Conservation (phyloP, 139 green algal species). For the Chlorella sp. region DNA sequence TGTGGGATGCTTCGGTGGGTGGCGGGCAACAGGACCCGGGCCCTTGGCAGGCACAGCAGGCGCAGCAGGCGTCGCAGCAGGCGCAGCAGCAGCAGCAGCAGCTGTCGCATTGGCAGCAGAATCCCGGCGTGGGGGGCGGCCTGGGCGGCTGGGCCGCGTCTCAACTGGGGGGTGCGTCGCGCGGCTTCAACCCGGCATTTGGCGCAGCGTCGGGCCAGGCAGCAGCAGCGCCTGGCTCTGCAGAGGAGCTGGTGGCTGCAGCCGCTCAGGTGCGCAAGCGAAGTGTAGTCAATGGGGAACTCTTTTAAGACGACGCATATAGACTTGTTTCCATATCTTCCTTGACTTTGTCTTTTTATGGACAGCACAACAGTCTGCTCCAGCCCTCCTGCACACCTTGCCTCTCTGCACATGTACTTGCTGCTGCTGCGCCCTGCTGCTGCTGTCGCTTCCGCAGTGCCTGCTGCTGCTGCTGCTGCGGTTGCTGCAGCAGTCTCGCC, state of each 20-base stretch:
- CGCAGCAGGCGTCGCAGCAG: background rate
- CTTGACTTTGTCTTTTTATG: too few relatives aligned
- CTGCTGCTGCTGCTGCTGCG: too few relatives aligned
- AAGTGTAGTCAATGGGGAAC: background rate
- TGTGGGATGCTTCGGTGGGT: background rate
- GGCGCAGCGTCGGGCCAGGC: background rate
- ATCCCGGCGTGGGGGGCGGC: background rate
- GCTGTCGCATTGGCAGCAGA: background rate
- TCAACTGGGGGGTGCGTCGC: too few relatives aligned
- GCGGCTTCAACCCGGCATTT: too few relatives aligned
- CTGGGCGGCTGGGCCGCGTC: background rate
- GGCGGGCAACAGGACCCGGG: background rate
- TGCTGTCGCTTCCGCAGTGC: too few relatives aligned
- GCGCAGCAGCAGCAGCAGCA: background rate
- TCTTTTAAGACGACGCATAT: too few relatives aligned
- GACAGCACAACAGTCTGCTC: too few relatives aligned
- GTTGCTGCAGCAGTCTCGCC: too few relatives aligned
- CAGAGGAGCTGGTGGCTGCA: background rate
- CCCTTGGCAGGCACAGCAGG: background rate
- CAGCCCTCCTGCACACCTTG: too few relatives aligned
- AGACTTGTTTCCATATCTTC: too few relatives aligned
- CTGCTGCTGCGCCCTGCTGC: too few relatives aligned
- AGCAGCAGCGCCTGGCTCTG: background rate
- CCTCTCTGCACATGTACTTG: too few relatives aligned
- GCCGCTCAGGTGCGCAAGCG: background rate